Conservation (phyloP, 805 yeast genomes). For the Barnettozyma vustinii region DNA sequence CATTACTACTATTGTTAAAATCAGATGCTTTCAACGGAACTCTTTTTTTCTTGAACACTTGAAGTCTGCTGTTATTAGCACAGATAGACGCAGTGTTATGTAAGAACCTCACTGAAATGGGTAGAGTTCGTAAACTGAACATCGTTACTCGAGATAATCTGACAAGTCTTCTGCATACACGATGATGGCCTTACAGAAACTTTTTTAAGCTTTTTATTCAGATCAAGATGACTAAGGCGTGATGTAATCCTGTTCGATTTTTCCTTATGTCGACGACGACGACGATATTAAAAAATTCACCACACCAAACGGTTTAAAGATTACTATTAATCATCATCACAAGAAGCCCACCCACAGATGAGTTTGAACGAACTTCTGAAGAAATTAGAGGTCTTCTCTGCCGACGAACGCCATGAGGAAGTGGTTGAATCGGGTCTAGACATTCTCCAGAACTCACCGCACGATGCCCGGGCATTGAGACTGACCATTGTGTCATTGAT, state of each 20-base stretch:
- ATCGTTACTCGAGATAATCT: neutral
- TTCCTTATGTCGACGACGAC: neutral
- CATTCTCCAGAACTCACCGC: constrained; percentile 23
- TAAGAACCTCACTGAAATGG: constrained; percentile 1
- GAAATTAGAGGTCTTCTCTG: constrained; percentile 22
- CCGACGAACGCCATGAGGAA: constrained; percentile 18
- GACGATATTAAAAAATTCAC: neutral
- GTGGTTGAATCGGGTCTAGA: constrained; percentile 24
- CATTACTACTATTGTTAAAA: neutral
- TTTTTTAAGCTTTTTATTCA: neutral
- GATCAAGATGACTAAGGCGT: neutral
- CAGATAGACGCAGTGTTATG: neutral
- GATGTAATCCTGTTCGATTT: no score
- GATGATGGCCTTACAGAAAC: neutral
- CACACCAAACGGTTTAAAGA: neutral
- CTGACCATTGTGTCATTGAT: constrained; percentile 56
- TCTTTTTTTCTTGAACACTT: constrained; percentile 10
- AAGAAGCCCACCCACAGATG: constrained; percentile 9
- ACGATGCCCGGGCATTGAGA: constrained; percentile 31
- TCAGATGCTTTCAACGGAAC: neutral
- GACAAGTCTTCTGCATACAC: neutral
- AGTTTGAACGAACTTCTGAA: constrained; percentile 23
- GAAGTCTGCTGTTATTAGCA: constrained; percentile 7
- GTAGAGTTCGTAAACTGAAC: neutral
- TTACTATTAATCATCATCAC: no score